phyloP scores from a whole-genome alignment of 1,284 basidiomycete genomes.

The Quambalaria eucalypti region DNA sequence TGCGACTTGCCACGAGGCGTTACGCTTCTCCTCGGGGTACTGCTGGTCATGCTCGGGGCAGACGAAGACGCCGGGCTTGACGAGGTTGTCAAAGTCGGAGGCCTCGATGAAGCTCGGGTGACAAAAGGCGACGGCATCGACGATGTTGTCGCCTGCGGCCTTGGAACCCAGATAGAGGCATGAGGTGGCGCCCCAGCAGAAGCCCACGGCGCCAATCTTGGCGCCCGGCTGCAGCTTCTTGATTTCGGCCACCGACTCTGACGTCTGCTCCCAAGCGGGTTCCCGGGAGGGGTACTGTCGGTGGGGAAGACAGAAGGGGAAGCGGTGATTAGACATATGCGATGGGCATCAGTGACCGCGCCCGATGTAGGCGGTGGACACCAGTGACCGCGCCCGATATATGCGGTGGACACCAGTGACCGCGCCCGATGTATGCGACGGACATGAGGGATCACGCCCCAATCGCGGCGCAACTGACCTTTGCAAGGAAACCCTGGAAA shows the following conservation, averaged over 20 bases:
- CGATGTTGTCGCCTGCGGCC: background rate
- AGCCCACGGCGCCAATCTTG: conserved; percentile 11
- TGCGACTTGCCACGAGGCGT: conserved; percentile 5
- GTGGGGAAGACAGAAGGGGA: too few species aligned
- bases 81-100: conserved; percentile 11
- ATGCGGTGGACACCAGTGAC: background rate
- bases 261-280: background rate
- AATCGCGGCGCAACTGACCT: background rate
- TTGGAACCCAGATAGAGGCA: conserved; percentile 7
- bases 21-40: conserved; percentile 10
- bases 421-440: background rate
- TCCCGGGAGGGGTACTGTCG: conserved; percentile 8
- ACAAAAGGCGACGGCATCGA: conserved; percentile 20
- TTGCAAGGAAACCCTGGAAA: background rate
- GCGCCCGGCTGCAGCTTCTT: background rate
- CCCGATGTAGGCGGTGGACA: background rate
- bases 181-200: conserved; percentile 16
- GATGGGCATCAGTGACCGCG: too few species aligned
- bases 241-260: background rate
- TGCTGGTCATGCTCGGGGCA: conserved; percentile 8
- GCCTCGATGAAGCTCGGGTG: conserved; percentile 14
- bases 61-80: conserved; percentile 11
- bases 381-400: background rate
- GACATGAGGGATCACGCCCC: too few species aligned
- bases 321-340: too few species aligned